A percentile compares a stretch with the other conserved stretches of the same genome.
Conservation (phyloP, 2,329 filamentous ascomycete genomes). For the Exserohilum turcica region DNA sequence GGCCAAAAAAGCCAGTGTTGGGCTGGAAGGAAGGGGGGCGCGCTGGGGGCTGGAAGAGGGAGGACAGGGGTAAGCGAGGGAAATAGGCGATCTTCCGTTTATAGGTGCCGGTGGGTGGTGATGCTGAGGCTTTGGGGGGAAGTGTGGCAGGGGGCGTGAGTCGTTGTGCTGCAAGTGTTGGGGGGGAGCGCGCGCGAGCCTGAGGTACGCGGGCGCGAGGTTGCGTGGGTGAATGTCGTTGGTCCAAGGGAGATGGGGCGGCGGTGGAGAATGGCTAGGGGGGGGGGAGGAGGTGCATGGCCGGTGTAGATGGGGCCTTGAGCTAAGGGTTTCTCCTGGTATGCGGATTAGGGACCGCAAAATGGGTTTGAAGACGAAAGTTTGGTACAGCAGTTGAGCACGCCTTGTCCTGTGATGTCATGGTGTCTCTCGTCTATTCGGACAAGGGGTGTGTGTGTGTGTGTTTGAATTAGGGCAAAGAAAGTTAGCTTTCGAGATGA, state of each 20-base stretch:
- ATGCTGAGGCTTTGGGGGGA: not conserved
- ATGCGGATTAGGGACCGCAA: not conserved
- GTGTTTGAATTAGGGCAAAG: too few species aligned
- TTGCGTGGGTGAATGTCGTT: not conserved
- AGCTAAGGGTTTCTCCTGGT: not conserved
- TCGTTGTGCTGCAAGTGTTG: not conserved
- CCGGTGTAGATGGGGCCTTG: not conserved
- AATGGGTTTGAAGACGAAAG: too few species aligned
- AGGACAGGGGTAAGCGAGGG: not conserved
- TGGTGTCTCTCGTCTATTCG: too few species aligned
- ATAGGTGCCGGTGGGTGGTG: not conserved
- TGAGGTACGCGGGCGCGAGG: slow-evolving; percentile 1
- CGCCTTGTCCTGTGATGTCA: not conserved
- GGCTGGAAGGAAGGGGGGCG: too few species aligned
- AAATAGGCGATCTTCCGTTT: slow-evolving; percentile 1
- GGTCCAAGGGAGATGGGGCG: too few species aligned
- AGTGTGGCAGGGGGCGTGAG: not conserved
- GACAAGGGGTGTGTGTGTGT: too few species aligned
- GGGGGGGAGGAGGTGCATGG: not conserved
- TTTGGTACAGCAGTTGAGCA: too few species aligned
- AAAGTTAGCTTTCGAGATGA: too few species aligned
- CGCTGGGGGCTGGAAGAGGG: not conserved
- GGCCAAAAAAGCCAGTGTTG: too few species aligned
- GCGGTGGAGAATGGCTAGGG: too few species aligned
- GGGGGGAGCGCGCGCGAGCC: too few species aligned